Evolutionary conservation across 2,329 filamentous ascomycete species (phyloP).

Genomic region (Colletotrichum sp.): DNA sequence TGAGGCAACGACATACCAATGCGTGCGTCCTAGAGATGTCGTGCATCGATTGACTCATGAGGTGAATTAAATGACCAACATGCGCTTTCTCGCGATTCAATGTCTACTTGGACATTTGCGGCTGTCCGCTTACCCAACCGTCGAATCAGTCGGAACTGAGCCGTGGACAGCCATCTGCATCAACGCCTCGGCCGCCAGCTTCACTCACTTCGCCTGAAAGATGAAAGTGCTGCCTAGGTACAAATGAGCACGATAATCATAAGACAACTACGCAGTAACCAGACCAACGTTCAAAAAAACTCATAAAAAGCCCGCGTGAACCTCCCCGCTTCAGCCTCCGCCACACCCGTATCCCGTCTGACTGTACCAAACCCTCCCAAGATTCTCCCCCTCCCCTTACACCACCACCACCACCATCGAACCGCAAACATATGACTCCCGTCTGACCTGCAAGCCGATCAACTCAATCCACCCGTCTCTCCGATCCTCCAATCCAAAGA

Average conservation of each 20-base stretch:
- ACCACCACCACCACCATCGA: neutral
- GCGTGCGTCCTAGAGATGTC: neutral
- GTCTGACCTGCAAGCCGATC: neutral
- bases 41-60: neutral
- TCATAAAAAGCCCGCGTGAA: neutral
- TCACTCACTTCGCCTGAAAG: neutral
- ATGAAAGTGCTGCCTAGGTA: neutral
- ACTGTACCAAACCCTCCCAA: neutral
- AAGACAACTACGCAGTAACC: neutral
- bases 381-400: neutral
- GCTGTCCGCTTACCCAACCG: neutral
- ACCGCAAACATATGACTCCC: neutral
- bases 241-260: neutral
- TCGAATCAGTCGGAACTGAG: neutral
- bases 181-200: neutral
- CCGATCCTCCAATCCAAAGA: neutral
- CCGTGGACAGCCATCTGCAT: neutral
- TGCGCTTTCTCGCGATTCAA: neutral
- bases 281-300: neutral
- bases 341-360: conserved; percentile 1
- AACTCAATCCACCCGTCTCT: neutral
- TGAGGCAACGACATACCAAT: neutral
- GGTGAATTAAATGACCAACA: neutral
- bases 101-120: neutral
- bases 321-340: neutral